Percentiles rank a stretch among this genome's conserved stretches.
Conservation (phyloP, 805 yeast genomes). For the Tetrapisispora taiwanensis region DNA sequence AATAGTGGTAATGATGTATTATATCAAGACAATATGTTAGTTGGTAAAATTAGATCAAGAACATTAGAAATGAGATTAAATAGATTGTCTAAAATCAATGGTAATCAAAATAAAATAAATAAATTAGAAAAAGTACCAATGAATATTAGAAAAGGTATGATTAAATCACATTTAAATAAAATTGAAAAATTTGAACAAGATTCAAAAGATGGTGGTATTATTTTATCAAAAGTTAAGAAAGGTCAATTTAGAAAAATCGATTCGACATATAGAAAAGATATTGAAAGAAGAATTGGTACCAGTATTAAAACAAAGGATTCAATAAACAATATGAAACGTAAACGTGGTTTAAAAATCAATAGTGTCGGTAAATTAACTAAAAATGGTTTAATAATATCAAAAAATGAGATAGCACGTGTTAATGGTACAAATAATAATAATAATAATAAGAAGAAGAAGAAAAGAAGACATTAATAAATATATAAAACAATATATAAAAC, state of each 20-base stretch:
- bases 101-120: conserved; percentile 24
- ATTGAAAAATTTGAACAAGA: conserved; percentile 54
- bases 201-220: conserved; percentile 83
- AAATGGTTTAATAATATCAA: conserved; percentile 66
- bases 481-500: background rate
- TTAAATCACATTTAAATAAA: conserved; percentile 43
- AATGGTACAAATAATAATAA: conserved; percentile 7
- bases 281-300: conserved; percentile 34
- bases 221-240: conserved; percentile 61
- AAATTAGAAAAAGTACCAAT: conserved; percentile 77
- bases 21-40: conserved; percentile 38
- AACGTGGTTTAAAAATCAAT: conserved; percentile 70
- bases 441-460: conserved; percentile 3
- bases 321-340: conserved; percentile 38
- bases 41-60: conserved; percentile 60
- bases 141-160: conserved; percentile 78
- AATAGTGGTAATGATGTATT: conserved; percentile 10
- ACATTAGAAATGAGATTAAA: conserved; percentile 51
- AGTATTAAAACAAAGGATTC: conserved; percentile 42
- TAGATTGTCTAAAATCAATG: conserved; percentile 38
- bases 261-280: conserved; percentile 31
- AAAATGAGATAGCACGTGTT: conserved; percentile 44
- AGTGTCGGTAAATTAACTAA: conserved; percentile 68
- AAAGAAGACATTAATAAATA: background rate
- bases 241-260: conserved; percentile 58